Evolutionary conservation across 148 eudicot genomes (phyloP).

Genomic region (Heliosperma pusillum): DNA sequence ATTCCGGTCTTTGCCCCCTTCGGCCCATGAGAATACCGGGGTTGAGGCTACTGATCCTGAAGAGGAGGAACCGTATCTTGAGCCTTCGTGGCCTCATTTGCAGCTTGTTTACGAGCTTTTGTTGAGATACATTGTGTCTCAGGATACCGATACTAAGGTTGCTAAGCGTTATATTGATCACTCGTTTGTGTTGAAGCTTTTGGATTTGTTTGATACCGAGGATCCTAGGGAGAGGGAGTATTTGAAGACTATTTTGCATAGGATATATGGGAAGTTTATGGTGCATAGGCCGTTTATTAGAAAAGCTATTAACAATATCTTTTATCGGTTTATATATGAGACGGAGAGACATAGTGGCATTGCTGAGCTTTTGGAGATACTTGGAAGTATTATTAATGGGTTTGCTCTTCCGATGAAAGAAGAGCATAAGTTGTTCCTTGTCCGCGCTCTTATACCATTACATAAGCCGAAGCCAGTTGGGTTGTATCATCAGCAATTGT

Average conservation of each 20-base stretch:
- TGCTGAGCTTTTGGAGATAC: slow-evolving; percentile 71
- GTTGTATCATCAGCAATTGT: slow-evolving; percentile 67
- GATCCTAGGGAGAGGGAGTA: slow-evolving; percentile 69
- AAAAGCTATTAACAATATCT: slow-evolving; percentile 61
- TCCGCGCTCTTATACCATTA: slow-evolving; percentile 65
- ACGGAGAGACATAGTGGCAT: slow-evolving; percentile 71
- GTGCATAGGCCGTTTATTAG: slow-evolving; percentile 74
- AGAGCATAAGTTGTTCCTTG: slow-evolving; percentile 79
- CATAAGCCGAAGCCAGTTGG: slow-evolving; percentile 71
- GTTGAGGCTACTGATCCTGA: slow-evolving; percentile 53
- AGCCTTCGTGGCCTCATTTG: slow-evolving; percentile 75
- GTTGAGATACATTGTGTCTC: slow-evolving; percentile 60
- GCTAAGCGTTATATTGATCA: slow-evolving; percentile 72
- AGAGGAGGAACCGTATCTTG: slow-evolving; percentile 65
- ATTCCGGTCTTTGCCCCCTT: slow-evolving; percentile 62
- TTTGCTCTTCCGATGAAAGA: slow-evolving; percentile 90
- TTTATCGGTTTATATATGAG: slow-evolving; percentile 67
- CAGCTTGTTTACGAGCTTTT: slow-evolving; percentile 68
- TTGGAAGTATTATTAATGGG: slow-evolving; percentile 77
- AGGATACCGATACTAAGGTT: slow-evolving; percentile 63
- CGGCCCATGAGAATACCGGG: slow-evolving; percentile 59
- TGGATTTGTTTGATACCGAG: slow-evolving; percentile 69
- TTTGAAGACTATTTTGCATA: slow-evolving; percentile 59
- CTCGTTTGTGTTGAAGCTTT: slow-evolving; percentile 54
- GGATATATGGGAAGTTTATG: slow-evolving; percentile 72